Evolutionary conservation across 2,329 filamentous ascomycete genomes (phyloP), one percentile per base, ranked within the genome.

Genomic region (Colletotrichum ledebouriae): DNA sequence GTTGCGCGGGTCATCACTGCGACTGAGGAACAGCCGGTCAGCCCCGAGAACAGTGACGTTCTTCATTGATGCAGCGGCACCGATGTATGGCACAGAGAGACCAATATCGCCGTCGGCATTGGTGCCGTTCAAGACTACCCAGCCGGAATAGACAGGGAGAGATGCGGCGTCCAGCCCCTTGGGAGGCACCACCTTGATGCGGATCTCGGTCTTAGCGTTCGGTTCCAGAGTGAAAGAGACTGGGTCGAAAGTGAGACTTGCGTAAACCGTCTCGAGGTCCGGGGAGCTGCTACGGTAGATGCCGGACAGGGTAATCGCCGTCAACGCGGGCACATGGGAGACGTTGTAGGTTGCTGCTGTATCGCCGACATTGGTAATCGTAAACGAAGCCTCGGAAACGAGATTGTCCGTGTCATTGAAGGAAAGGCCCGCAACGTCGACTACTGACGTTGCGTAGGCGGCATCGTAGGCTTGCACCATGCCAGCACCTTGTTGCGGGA

Each of bases 401-500:
- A 89, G 84, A 78, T 90, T 76, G 71, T 86, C 85, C 0, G 87
- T 89, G 74, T 91, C 89, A 73, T 90, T 90, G 77, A 90, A 90
- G 3, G 86, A 83, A 12, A 91, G 77, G 73, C 84, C 86, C 6
- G 85, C 85, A 10, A 82, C 83, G 72, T 82, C 84, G 22, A 90
- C 77, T 6, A 86, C 73, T 2, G 84, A 84, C 2, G 81, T 87
- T 5, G 84, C 79, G 70, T 85, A 83, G 6, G 87, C 85, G 6
- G 87, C 86, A 68, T 89, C 85, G 70, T 85, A 85, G 3, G 87
- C 88, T 71, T 89, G 86, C 42, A 91, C 78, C 13, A 90, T 78
- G 46, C 89, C 89, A 17, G 78, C 85, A 13, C 89, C 89, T 72
- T 90, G 87, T 73, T 91, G 88, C 2, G 84, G 77, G 12, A 89